Percentiles rank a stretch among this genome's conserved stretches.
phyloP scores from a whole-genome alignment of 2,329 filamentous ascomycete species.

The Penicillium sp. region DNA sequence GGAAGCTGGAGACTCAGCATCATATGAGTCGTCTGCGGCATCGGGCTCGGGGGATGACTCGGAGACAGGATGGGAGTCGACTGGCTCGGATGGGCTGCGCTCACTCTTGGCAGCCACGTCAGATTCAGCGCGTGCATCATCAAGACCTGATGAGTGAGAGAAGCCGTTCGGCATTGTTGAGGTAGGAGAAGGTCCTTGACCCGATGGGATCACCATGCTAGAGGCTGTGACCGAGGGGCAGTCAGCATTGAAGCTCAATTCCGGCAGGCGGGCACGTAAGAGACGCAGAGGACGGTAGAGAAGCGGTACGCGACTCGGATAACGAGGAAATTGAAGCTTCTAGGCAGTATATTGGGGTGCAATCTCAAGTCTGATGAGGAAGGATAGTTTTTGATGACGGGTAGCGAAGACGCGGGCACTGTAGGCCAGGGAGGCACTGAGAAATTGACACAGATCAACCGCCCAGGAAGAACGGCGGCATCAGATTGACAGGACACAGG shows the following conservation, averaged over 20 bases:
- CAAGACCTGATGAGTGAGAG: slow-evolving; percentile 22
- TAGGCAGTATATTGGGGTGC: slow-evolving; percentile 22
- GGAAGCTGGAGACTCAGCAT: slow-evolving; percentile 34
- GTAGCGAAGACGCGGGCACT: slow-evolving; percentile 33
- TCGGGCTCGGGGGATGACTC: slow-evolving; percentile 44
- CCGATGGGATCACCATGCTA: slow-evolving; percentile 45
- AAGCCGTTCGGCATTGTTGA: slow-evolving; percentile 35
- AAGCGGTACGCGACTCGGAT: slow-evolving; percentile 34
- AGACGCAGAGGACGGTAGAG: slow-evolving; percentile 22
- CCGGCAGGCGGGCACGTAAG: slow-evolving; percentile 14
- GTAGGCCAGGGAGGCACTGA: slow-evolving; percentile 22
- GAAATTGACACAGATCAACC: slow-evolving; percentile 21
- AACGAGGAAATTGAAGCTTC: slow-evolving; percentile 21
- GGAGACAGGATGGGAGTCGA: slow-evolving; percentile 52
- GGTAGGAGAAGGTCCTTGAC: slow-evolving; percentile 32
- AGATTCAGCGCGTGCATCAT: slow-evolving; percentile 24
- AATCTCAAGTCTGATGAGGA: slow-evolving; percentile 34
- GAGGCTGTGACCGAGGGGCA: slow-evolving; percentile 34
- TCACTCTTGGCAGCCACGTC: slow-evolving; percentile 55
- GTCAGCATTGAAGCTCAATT: slow-evolving; percentile 41
- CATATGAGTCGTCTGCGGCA: slow-evolving; percentile 38
- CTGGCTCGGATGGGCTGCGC: slow-evolving; percentile 70
- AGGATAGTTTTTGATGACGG: slow-evolving; percentile 36
- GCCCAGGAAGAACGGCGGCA: slow-evolving; percentile 16
- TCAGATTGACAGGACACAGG: slow-evolving; percentile 12